These are phyloP conservation scores for Gossypium aridum DNA, from an alignment of 441 rosid species.

Conservation along the genomic window DNA sequence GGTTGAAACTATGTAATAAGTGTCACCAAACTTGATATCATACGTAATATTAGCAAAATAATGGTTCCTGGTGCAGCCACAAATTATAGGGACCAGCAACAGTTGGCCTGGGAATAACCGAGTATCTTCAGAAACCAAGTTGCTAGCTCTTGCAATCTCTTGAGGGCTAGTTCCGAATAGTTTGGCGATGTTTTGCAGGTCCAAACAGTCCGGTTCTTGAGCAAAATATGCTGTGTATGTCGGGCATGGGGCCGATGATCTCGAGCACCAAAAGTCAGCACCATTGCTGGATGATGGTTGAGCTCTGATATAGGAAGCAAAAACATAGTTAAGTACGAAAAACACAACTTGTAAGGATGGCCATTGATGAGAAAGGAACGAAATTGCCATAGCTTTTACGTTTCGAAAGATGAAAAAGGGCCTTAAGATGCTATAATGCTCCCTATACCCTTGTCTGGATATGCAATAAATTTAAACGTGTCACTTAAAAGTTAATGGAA, in stretches of 20 bases:
- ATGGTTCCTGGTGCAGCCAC: conserved; percentile 40
- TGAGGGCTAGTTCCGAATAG: conserved; percentile 36
- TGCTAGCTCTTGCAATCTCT: conserved; percentile 39
- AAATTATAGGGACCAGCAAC: conserved; percentile 41
- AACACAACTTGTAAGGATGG: conserved; percentile 14
- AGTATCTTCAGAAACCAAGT: conserved; percentile 38
- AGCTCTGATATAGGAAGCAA: conserved; percentile 14
- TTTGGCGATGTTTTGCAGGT: conserved; percentile 39
- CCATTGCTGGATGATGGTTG: conserved; percentile 19
- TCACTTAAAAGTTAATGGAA: conserved; percentile 10
- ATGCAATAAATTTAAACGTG: background rate
- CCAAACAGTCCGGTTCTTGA: conserved; percentile 28
- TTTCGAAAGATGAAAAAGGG: no score
- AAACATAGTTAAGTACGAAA: conserved; percentile 17
- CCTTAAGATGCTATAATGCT: no score
- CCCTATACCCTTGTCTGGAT: background rate
- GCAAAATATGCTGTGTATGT: conserved; percentile 38
- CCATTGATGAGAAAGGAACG: conserved; percentile 4
- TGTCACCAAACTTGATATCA: conserved; percentile 42
- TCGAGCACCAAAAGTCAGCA: conserved; percentile 35
- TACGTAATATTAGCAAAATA: conserved; percentile 48
- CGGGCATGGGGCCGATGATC: conserved; percentile 23
- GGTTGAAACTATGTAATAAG: conserved; percentile 37
- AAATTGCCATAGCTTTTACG: conserved; percentile 22
- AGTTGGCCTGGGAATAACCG: conserved; percentile 39